A percentile compares a stretch with the other conserved stretches of the same genome.
phyloP scores from a whole-genome alignment of 805 yeast species.

The Hagleromyces aurorensis region DNA sequence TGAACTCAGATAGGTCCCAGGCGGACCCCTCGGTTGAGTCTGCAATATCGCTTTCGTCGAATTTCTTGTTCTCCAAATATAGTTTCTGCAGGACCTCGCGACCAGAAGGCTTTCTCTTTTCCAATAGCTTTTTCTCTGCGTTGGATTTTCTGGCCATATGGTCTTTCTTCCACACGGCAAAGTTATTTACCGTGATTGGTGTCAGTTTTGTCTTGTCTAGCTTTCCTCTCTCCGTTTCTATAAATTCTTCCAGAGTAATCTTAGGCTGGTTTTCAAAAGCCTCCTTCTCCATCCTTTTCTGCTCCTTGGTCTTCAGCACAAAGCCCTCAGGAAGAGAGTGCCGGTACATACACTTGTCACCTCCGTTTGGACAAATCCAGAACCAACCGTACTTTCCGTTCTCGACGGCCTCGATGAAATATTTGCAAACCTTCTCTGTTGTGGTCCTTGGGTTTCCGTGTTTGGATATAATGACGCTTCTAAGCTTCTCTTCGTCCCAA shows the following conservation, averaged over 20 bases:
- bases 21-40: conserved; percentile 32
- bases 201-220: conserved; percentile 67
- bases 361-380: conserved; percentile 96
- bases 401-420: conserved; percentile 93
- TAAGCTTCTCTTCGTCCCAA: conserved; percentile 95
- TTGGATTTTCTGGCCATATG: conserved; percentile 52
- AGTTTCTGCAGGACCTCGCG: conserved; percentile 58
- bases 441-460: conserved; percentile 93
- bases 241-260: conserved; percentile 90
- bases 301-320: conserved; percentile 94
- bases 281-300: conserved; percentile 77
- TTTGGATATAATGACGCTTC: conserved; percentile 78
- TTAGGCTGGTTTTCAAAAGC: conserved; percentile 80
- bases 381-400: conserved; percentile 98
- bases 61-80: conserved; percentile 46
- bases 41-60: conserved; percentile 41
- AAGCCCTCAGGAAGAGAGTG: conserved; percentile 97
- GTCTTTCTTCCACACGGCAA: conserved; percentile 72
- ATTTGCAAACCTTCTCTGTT: conserved; percentile 90
- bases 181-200: conserved; percentile 78
- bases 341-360: conserved; percentile 84
- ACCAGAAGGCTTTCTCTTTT: conserved; percentile 52
- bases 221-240: conserved; percentile 85
- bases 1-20: conserved; percentile 38
- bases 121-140: conserved; percentile 33